These are phyloP conservation scores for Lepidium africanum DNA, from an alignment of 345 rosid species.

Conservation along the genomic window DNA sequence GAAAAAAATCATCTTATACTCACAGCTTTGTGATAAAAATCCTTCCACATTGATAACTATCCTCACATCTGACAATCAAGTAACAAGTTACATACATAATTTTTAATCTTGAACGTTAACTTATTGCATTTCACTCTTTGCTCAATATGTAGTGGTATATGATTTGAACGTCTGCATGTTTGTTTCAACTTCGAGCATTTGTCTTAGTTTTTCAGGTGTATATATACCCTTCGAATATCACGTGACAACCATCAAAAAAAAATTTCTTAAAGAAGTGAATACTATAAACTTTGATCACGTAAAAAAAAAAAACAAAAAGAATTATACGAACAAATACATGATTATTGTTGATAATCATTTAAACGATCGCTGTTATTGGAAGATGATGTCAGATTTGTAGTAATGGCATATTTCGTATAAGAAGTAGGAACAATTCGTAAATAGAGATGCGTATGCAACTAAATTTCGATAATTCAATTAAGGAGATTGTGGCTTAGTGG, in stretches of 20 bases:
- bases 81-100: background rate
- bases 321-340: background rate
- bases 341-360: background rate
- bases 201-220: background rate
- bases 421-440: background rate
- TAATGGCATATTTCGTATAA: background rate
- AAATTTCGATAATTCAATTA: background rate
- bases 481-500: background rate
- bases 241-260: too few species aligned
- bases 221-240: background rate
- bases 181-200: background rate
- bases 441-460: slow-evolving; percentile 20
- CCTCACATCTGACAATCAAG: background rate
- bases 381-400: background rate
- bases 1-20: too few species aligned
- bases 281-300: background rate
- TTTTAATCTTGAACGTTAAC: background rate
- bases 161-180: background rate
- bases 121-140: background rate
- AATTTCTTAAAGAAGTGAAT: too few species aligned
- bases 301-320: background rate
- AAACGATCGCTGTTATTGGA: background rate
- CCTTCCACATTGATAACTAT: too few species aligned
- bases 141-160: too few species aligned
- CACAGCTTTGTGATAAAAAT: too few species aligned